Percentiles rank a stretch among this genome's conserved stretches.
Evolutionary conservation across 345 rosid genomes (phyloP).

Genomic region (Moricandia moricandioides): DNA sequence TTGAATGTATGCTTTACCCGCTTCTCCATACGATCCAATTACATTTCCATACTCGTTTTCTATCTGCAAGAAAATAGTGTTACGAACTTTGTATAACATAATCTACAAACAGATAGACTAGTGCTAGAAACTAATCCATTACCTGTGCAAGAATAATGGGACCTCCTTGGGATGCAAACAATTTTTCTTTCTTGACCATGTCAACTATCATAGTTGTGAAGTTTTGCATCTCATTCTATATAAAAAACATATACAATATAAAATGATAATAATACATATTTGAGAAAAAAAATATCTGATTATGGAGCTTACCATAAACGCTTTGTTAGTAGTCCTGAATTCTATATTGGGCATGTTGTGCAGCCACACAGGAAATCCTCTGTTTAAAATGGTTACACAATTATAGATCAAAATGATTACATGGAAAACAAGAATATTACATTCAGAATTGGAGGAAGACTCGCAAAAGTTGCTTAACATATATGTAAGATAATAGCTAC

Average conservation of each 20-base stretch:
- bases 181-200: constrained; percentile 53
- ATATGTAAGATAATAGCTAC: neutral
- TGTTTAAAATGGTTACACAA: neutral
- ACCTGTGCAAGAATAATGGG: constrained; percentile 70
- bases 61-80: constrained; percentile 12
- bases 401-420: neutral
- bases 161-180: constrained; percentile 77
- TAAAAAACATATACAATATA: neutral
- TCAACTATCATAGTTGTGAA: constrained; percentile 61
- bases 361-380: constrained; percentile 72
- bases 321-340: constrained; percentile 49
- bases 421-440: neutral
- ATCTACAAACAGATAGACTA: neutral
- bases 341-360: constrained; percentile 48
- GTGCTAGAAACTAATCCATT: constrained; percentile 38
- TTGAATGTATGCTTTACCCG: constrained; percentile 31
- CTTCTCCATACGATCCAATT: constrained; percentile 27
- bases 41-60: constrained; percentile 45
- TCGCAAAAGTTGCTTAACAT: neutral
- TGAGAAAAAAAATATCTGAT: neutral
- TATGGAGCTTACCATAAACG: constrained; percentile 41
- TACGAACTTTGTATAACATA: neutral
- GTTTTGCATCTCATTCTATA: constrained; percentile 67
- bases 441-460: neutral
- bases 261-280: neutral